These are phyloP conservation scores for Phytophthora syringae DNA, from an alignment of 352 stramenopile species.

Conservation along the genomic window DNA sequence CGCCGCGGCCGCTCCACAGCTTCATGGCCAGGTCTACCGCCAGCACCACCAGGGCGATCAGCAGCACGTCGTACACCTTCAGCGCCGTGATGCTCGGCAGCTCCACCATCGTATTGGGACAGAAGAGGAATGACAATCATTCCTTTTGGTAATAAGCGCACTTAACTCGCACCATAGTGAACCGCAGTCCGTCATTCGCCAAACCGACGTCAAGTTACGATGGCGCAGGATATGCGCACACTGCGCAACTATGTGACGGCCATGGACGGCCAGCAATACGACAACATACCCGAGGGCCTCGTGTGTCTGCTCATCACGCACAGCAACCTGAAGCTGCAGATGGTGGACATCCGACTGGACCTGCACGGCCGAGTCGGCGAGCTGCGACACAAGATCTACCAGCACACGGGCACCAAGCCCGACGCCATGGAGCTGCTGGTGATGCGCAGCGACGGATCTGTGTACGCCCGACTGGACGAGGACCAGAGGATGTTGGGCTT, in stretches of 20 bases:
- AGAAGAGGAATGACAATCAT: constrained; percentile 8
- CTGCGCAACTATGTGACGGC: constrained; percentile 85
- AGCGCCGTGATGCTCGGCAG: constrained; percentile 58
- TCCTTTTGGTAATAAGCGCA: too few species aligned
- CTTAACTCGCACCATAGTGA: constrained; percentile 22
- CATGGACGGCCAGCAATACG: constrained; percentile 89
- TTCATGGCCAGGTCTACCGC: constrained; percentile 56
- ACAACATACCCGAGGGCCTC: constrained; percentile 84
- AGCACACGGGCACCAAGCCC: constrained; percentile 95
- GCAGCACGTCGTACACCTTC: constrained; percentile 75
- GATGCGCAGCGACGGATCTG: constrained; percentile 57
- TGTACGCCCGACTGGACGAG: constrained; percentile 66
- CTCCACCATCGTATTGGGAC: constrained; percentile 23
- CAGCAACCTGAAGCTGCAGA: constrained; percentile 96
- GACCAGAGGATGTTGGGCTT: constrained; percentile 90
- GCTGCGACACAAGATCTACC: constrained; percentile 94
- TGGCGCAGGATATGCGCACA: constrained; percentile 76
- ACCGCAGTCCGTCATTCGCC: not conserved
- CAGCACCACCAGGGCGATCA: constrained; percentile 68
- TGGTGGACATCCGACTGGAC: constrained; percentile 98
- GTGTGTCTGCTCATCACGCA: constrained; percentile 97
- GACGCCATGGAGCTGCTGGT: constrained; percentile 88
- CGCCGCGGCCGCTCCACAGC: constrained; percentile 57
- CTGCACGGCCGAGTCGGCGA: constrained; percentile 90
- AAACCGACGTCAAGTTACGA: constrained; percentile 29